Evolutionary conservation across 495 filamentous ascomycete genomes (phyloP), one percentile per base, ranked within the genome.

Genomic region (Parathielavia hyrcaniae): DNA sequence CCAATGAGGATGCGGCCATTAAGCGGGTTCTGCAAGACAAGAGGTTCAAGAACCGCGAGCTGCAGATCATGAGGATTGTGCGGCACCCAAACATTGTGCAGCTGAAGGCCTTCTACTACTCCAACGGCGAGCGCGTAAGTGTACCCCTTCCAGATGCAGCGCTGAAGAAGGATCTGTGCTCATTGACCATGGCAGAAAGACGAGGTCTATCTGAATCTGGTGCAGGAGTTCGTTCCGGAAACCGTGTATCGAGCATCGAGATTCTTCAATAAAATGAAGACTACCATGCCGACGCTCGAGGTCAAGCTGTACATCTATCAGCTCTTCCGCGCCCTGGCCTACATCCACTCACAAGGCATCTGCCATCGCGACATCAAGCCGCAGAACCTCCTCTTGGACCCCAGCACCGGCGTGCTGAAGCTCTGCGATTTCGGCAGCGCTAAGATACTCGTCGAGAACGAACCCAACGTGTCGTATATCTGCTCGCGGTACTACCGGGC

Each of bases 291-390:
- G 23, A 96, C 90, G 71, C 81, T 99, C 52, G 93, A 97, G 71
- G 90, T 97, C 67, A 99, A 99, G 76, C 86, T 99, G 49, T 99
- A 97, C 79, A 97, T 96, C 71, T 99, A 99, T 74, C 93, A 99
- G 77, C 86, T 99, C 32, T 99, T 99, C 81, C 86, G 93, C 59
- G 96, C 93, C 39, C 81, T 99, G 61, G 93, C 93, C 51, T 99
- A 97, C 74, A 99, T 99, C 66, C 93, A 99, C 73, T 99, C 95
- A 2, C 93, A 96, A 77, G 93, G 93, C 55, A 99, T 99, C 76
- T 97, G 93, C 73, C 93, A 99, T 70, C 84, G 95, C 65, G 93
- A 99, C 68, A 99, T 99, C 79, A 99, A 99, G 78, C 93, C 93
- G 26, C 93, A 99, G 71, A 97, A 99, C 69, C 82, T 99, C 14